These are phyloP conservation scores for Sicyos baderoa DNA, from an alignment of 306 rosid genomes.

Conservation along the genomic window DNA sequence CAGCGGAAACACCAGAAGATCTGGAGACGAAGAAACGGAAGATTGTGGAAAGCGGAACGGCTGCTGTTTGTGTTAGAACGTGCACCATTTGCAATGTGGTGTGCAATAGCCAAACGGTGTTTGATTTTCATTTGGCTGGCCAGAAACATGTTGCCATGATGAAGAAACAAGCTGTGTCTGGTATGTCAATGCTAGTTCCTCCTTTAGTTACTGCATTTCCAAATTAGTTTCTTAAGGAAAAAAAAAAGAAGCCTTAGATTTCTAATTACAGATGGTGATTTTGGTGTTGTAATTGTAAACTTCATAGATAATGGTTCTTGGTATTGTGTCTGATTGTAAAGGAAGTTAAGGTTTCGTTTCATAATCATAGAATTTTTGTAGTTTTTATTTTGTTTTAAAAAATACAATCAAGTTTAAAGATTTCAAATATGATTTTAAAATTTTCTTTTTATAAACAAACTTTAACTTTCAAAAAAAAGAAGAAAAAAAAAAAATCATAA, in stretches of 20 bases:
- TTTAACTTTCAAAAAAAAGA: too few species aligned
- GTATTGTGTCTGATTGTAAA: neutral
- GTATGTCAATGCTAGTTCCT: constrained; percentile 10
- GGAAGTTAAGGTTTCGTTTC: too few species aligned
- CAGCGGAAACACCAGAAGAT: constrained; percentile 18
- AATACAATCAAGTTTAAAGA: too few species aligned
- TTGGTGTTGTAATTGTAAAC: constrained; percentile 4
- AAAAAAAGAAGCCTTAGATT: neutral
- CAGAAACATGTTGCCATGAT: constrained; percentile 52
- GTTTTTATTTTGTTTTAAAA: too few species aligned
- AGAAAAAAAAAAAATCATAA: too few species aligned
- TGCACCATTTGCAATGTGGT: constrained; percentile 61
- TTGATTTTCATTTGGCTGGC: constrained; percentile 41
- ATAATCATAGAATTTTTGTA: too few species aligned
- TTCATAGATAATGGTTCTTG: neutral
- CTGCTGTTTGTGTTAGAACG: constrained; percentile 28
- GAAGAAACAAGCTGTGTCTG: constrained; percentile 30
- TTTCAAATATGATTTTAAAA: too few species aligned
- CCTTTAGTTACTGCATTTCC: constrained; percentile 9
- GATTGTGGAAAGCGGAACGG: constrained; percentile 40
- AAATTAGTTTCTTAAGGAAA: neutral
- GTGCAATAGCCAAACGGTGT: constrained; percentile 54
- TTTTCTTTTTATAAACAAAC: too few species aligned
- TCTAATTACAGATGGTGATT: constrained; percentile 7
- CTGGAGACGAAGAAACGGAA: constrained; percentile 49